Percentiles rank a stretch among this genome's conserved stretches.
These are phyloP conservation scores for Pseudogymnoascus sp. DNA, from an alignment of 2,329 filamentous ascomycete species.

Conservation along the genomic window DNA sequence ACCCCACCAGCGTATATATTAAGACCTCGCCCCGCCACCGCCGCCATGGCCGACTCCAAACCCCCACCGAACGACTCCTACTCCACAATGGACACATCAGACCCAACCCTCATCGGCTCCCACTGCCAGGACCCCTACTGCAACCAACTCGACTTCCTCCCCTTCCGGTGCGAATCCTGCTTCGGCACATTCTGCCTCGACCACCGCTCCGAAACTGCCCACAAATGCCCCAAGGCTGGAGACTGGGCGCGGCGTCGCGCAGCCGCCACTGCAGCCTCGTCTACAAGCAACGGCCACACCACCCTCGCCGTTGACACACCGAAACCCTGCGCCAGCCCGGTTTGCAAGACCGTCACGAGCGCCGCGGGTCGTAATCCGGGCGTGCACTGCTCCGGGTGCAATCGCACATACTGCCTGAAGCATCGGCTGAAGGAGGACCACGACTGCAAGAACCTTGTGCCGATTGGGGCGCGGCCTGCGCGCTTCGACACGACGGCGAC, in stretches of 20 bases:
- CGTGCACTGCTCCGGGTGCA: conserved; percentile 65
- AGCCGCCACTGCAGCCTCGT: conserved; percentile 47
- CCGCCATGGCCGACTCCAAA: conserved; percentile 48
- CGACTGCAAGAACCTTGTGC: conserved; percentile 70
- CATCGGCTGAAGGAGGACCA: conserved; percentile 75
- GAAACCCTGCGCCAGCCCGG: conserved; percentile 59
- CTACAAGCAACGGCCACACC: conserved; percentile 39
- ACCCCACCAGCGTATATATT: conserved; percentile 2
- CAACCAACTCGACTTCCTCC: conserved; percentile 91
- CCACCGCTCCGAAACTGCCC: conserved; percentile 78
- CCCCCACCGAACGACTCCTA: conserved; percentile 48
- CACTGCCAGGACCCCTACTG: conserved; percentile 92
- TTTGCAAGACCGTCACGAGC: conserved; percentile 63
- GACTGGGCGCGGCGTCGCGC: conserved; percentile 55
- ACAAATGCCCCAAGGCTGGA: conserved; percentile 57
- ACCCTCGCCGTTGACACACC: conserved; percentile 50
- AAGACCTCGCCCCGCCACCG: neutral
- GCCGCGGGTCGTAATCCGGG: conserved; percentile 46
- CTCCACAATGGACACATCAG: conserved; percentile 66
- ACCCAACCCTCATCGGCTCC: conserved; percentile 77
- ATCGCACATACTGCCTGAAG: conserved; percentile 68
- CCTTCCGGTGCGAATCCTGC: conserved; percentile 90
- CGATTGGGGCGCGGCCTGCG: conserved; percentile 43
- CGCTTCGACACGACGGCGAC: conserved; percentile 40
- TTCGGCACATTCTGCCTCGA: conserved; percentile 81